Evolutionary conservation across 2,329 filamentous ascomycete genomes (phyloP).

Genomic region (Cercospora sp.): DNA sequence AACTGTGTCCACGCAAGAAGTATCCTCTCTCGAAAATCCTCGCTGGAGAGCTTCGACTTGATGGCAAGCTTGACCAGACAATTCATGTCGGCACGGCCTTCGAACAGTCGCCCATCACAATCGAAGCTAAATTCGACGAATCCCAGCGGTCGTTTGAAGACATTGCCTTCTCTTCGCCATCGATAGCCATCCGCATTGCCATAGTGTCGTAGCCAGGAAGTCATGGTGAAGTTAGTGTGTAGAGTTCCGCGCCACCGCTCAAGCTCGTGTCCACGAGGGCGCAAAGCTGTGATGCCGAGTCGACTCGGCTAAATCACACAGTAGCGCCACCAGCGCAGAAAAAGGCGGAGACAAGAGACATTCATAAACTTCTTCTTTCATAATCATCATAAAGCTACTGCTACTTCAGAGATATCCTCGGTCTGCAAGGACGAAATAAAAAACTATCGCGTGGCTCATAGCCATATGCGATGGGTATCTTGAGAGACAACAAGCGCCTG

Average conservation of each 20-base stretch:
- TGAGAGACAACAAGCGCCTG: slow-evolving; percentile 8
- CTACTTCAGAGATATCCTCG: not conserved
- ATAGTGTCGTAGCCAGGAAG: slow-evolving; percentile 45
- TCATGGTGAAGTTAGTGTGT: not conserved
- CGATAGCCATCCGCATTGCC: slow-evolving; percentile 40
- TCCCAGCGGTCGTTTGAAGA: slow-evolving; percentile 43
- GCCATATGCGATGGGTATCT: slow-evolving; percentile 10
- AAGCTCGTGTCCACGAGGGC: not conserved
- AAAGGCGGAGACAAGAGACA: not conserved
- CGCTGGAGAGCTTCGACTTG: slow-evolving; percentile 34
- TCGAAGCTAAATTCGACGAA: slow-evolving; percentile 49
- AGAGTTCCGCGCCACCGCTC: not conserved
- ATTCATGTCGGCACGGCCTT: slow-evolving; percentile 50
- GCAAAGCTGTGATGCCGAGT: not conserved
- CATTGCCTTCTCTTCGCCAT: slow-evolving; percentile 36
- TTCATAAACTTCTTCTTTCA: not conserved
- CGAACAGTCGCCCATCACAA: slow-evolving; percentile 45
- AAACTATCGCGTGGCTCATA: slow-evolving; percentile 6
- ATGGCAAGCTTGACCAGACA: slow-evolving; percentile 42
- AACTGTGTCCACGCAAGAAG: slow-evolving; percentile 45
- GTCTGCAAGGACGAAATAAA: not conserved
- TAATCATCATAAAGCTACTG: slow-evolving; percentile 4
- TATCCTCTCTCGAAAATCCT: slow-evolving; percentile 40
- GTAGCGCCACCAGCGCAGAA: slow-evolving; percentile 1
- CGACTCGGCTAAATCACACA: not conserved